These are phyloP conservation scores for Flaveria robusta DNA, from an alignment of 129 eudicot genomes.

Conservation along the genomic window DNA sequence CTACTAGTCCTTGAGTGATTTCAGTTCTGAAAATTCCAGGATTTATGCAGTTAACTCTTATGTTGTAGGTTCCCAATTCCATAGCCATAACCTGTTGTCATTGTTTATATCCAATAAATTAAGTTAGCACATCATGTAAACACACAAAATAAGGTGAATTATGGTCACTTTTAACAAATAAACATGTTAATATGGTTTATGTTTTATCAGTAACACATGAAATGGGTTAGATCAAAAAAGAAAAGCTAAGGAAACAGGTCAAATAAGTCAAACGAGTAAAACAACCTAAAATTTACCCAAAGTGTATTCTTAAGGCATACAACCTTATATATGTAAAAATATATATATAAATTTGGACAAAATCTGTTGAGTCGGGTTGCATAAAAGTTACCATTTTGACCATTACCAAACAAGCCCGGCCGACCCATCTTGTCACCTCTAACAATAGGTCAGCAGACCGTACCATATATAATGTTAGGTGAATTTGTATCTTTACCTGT, in stretches of 20 bases:
- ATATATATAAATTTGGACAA: no score
- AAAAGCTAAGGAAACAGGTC: not conserved
- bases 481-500: slow-evolving; percentile 25
- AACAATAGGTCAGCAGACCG: not conserved
- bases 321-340: no score
- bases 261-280: not conserved
- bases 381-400: not conserved
- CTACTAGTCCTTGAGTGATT: slow-evolving; percentile 41
- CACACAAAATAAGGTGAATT: not conserved
- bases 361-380: not conserved
- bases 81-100: slow-evolving; percentile 52
- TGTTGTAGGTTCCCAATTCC: slow-evolving; percentile 46
- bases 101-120: not conserved
- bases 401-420: not conserved
- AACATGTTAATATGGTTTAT: not conserved
- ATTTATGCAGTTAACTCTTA: slow-evolving; percentile 52
- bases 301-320: not conserved
- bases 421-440: not conserved
- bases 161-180: not conserved
- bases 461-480: not conserved
- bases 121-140: not conserved
- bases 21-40: slow-evolving; percentile 50
- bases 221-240: not conserved
- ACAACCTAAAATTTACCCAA: not conserved
- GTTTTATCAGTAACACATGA: no score